Percentiles rank a stretch among this genome's conserved stretches.
Evolutionary conservation across 2,329 filamentous ascomycete genomes (phyloP).

Genomic region (Fusarium humuli): DNA sequence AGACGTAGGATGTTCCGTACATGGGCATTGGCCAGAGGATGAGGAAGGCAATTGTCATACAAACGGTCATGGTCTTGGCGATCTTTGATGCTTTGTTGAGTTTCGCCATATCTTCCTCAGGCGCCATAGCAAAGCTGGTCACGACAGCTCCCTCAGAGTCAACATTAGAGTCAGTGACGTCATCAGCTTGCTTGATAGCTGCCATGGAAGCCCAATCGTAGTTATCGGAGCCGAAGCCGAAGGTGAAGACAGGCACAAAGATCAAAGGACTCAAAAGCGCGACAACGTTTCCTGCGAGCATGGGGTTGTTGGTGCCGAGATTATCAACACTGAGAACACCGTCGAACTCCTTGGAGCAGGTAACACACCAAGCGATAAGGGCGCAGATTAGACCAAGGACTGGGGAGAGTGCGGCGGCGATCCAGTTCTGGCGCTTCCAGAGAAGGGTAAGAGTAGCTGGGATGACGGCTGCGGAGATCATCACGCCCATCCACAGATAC

Average conservation of each 20-base stretch:
- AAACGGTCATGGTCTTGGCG: slow-evolving; percentile 51
- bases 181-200: slow-evolving; percentile 80
- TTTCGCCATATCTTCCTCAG: slow-evolving; percentile 59
- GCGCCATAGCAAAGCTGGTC: slow-evolving; percentile 15
- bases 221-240: slow-evolving; percentile 68
- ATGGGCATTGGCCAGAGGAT: slow-evolving; percentile 93
- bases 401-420: slow-evolving; percentile 75
- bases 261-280: slow-evolving; percentile 81
- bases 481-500: slow-evolving; percentile 91
- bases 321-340: slow-evolving; percentile 76
- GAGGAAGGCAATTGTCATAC: slow-evolving; percentile 73
- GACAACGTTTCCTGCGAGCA: slow-evolving; percentile 88
- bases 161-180: slow-evolving; percentile 73
- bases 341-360: slow-evolving; percentile 72
- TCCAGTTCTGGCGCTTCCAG: slow-evolving; percentile 82
- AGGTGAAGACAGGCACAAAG: slow-evolving; percentile 81
- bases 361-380: slow-evolving; percentile 81
- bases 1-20: slow-evolving; percentile 83
- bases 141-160: slow-evolving; percentile 25
- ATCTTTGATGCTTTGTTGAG: slow-evolving; percentile 66
- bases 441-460: slow-evolving; percentile 83
- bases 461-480: slow-evolving; percentile 87
- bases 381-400: slow-evolving; percentile 74
- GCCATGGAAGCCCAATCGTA: slow-evolving; percentile 92
- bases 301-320: slow-evolving; percentile 85